Base-by-base conservation (phyloP, 2,329 filamentous ascomycete genomes). In the Helminthosporium solani region DNA sequence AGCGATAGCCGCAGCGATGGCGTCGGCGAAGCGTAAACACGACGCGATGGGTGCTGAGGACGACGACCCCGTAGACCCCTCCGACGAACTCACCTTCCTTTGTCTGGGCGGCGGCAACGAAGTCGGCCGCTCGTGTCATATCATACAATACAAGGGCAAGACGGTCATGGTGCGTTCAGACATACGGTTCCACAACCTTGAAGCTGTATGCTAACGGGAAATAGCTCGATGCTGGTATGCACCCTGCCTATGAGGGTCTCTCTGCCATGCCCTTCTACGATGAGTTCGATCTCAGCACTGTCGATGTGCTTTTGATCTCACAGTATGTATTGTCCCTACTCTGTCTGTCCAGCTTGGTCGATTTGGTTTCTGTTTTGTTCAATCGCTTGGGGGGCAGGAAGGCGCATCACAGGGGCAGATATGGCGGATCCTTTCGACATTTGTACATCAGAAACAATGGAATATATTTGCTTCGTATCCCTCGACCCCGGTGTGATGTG, bases 71-170 rank as follows among this genome's bases (percentile, higher is more conserved):
- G 86, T 95, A 47, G 92, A 97, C 62, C 90, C 94, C 3, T 83
- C 90, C 1, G 94, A 99, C 67, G 90, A 97, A 76, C 82, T 99
- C 47, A 88, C 90, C 75, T 99, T 99, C 64, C 81, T 96, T 44
- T 95, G 90, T 62, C 77, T 99, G 30, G 94, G 94, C 51, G 94
- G 94, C 51, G 94, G 94, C 58, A 97, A 96, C 70, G 94, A 99
- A 73, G 94, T 99, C 52, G 94, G 94, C 43, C 82, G 94, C 56
- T 97, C 94, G 56, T 97, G 94, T 71, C 94, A 99, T 69, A 96
- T 99, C 60, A 85, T 99, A 49, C 90, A 97, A 66, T 99, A 99
- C 81, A 99, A 97, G 74, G 94, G 94, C 52, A 99, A 99, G 73
- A 97, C 92, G 5, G 90, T 99, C 58, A 99, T 99, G 94, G 90